Conservation (phyloP, 2,329 filamentous ascomycete genomes). For the Claviceps spartinae region DNA sequence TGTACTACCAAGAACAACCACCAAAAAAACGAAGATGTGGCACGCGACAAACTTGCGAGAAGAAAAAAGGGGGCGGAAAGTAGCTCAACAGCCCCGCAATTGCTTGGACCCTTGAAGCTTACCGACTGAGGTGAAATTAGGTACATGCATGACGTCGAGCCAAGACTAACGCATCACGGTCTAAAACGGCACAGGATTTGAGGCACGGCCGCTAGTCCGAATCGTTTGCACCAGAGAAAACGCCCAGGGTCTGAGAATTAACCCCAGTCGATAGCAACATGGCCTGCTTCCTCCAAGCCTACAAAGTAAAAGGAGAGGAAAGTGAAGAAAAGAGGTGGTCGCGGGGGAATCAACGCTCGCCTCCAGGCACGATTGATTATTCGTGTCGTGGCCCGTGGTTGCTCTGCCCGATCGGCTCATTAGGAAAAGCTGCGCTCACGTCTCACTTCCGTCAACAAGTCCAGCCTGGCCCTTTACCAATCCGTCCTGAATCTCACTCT, state of each 20-base stretch:
- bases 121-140: not conserved
- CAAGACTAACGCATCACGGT: not conserved
- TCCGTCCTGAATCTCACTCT: no score
- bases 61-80: not conserved
- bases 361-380: no score
- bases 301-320: not conserved
- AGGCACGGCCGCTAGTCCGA: not conserved
- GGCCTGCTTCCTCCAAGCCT: not conserved
- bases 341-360: no score
- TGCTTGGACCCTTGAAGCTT: not conserved
- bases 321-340: not conserved
- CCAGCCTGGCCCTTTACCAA: not conserved
- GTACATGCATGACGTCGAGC: not conserved
- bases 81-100: not conserved
- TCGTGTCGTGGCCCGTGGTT: not conserved
- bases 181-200: not conserved
- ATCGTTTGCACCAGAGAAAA: not conserved
- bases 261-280: not conserved
- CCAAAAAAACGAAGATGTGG: not conserved
- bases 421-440: conserved; percentile 28
- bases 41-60: not conserved
- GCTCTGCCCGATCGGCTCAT: not conserved
- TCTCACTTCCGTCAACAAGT: conserved; percentile 23
- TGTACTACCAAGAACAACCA: not conserved
- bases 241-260: not conserved